Evolutionary conservation across 805 yeast species (phyloP).

Genomic region (Candida boidinii): DNA sequence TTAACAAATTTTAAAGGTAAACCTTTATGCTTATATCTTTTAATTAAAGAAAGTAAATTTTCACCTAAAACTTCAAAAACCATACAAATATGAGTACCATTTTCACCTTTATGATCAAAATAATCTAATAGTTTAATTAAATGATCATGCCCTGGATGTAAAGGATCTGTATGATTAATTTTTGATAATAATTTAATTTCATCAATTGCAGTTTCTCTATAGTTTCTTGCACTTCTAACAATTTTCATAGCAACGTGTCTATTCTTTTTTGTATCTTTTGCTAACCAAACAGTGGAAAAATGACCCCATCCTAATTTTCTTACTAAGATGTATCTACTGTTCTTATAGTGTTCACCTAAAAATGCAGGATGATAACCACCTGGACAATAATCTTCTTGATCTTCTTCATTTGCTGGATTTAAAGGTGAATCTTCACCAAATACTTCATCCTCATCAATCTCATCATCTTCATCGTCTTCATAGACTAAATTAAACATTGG

Average conservation of each 20-base stretch:
- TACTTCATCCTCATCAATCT: conserved; percentile 37
- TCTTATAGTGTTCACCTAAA: conserved; percentile 77
- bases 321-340: conserved; percentile 62
- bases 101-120: conserved; percentile 80
- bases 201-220: conserved; percentile 90
- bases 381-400: conserved; percentile 70
- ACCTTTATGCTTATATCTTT: conserved; percentile 48
- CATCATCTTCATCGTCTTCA: conserved; percentile 45
- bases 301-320: conserved; percentile 99
- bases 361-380: conserved; percentile 97
- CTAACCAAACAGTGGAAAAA: conserved; percentile 93
- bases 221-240: conserved; percentile 83
- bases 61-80: conserved; percentile 97
- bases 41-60: conserved; percentile 75
- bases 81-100: conserved; percentile 93
- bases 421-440: conserved; percentile 31
- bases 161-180: conserved; percentile 51
- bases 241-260: conserved; percentile 90
- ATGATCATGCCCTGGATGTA: conserved; percentile 75
- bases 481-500: too few species aligned
- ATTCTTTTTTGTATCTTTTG: conserved; percentile 46
- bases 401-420: conserved; percentile 64
- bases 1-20: conserved; percentile 48
- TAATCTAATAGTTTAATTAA: conserved; percentile 76
- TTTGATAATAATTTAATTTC: conserved; percentile 75